Evolutionary conservation across 148 eudicot genomes (phyloP).

Genomic region (Gaultheria prostrata): DNA sequence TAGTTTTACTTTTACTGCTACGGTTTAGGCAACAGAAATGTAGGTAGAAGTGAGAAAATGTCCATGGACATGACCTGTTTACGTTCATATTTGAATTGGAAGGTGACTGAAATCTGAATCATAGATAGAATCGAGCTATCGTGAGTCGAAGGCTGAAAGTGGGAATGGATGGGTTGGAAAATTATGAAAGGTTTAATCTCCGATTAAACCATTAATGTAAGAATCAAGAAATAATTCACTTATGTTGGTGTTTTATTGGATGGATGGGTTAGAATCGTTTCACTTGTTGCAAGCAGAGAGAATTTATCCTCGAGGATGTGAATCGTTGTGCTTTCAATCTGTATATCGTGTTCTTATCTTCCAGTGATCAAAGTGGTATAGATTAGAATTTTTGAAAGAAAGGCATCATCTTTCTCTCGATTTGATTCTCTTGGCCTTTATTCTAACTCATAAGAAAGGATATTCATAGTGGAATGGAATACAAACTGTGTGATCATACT

Average conservation of each 20-base stretch:
- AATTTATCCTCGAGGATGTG: neutral
- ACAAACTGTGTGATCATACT: neutral
- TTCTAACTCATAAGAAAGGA: neutral
- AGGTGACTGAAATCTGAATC: neutral
- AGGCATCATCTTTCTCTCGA: neutral
- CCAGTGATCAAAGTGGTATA: neutral
- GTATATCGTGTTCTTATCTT: neutral
- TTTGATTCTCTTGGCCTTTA: neutral
- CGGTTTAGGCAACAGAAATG: conserved; percentile 8
- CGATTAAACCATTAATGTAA: neutral
- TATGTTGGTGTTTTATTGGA: too few species aligned
- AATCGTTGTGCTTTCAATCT: neutral
- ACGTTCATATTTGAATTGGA: neutral
- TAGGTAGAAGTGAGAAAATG: neutral
- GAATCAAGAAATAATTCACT: too few species aligned
- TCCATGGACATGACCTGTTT: neutral
- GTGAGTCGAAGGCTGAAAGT: neutral
- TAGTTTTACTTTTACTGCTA: neutral
- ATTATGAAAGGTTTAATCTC: too few species aligned
- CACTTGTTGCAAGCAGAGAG: neutral
- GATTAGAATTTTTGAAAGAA: neutral
- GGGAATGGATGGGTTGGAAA: neutral
- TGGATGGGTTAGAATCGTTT: neutral
- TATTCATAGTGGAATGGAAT: neutral
- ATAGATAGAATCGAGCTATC: neutral